A percentile compares a stretch with the other conserved stretches of the same genome.
Evolutionary conservation across 2,329 filamentous ascomycete genomes (phyloP).

Genomic region (Xylariales sp.): DNA sequence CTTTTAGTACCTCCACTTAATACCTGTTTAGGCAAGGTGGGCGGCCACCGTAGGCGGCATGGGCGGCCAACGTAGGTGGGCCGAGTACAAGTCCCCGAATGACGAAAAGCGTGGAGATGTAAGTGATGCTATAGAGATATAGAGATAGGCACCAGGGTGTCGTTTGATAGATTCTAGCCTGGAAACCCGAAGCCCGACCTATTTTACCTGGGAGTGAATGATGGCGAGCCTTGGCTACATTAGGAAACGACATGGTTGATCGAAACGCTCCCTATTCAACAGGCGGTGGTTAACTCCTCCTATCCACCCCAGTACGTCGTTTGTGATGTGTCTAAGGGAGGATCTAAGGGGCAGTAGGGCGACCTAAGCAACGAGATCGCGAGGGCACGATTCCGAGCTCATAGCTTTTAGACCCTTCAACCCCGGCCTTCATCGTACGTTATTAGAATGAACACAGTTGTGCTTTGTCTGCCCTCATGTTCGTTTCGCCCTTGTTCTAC

Average conservation of each 20-base stretch:
- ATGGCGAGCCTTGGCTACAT: constrained; percentile 14
- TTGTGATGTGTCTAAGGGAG: constrained; percentile 7
- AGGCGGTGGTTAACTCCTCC: not conserved
- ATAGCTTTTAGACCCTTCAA: constrained; percentile 5
- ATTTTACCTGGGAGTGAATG: constrained; percentile 4
- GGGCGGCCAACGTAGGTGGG: too few relatives aligned
- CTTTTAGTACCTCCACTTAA: too few relatives aligned
- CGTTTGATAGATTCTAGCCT: not conserved
- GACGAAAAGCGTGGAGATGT: constrained; percentile 4
- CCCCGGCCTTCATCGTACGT: constrained; percentile 1
- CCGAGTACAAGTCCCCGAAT: constrained; percentile 7
- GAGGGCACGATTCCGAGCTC: not conserved
- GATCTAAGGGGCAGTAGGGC: constrained; percentile 5
- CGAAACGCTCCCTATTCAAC: constrained; percentile 2
- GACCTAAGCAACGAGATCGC: constrained; percentile 10
- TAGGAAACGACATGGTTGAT: constrained; percentile 13
- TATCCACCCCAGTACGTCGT: not conserved
- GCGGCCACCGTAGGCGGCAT: too few relatives aligned
- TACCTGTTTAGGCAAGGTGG: too few relatives aligned
- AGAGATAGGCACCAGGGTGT: not conserved
- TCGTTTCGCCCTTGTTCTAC: not conserved
- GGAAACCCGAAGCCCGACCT: not conserved
- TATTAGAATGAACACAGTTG: not conserved
- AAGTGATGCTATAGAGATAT: not conserved
- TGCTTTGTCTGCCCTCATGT: not conserved